A percentile compares a stretch with the other conserved stretches of the same genome.
phyloP scores from a whole-genome alignment of 169 alveolate genomes.

The Amoebophrya sp. region DNA sequence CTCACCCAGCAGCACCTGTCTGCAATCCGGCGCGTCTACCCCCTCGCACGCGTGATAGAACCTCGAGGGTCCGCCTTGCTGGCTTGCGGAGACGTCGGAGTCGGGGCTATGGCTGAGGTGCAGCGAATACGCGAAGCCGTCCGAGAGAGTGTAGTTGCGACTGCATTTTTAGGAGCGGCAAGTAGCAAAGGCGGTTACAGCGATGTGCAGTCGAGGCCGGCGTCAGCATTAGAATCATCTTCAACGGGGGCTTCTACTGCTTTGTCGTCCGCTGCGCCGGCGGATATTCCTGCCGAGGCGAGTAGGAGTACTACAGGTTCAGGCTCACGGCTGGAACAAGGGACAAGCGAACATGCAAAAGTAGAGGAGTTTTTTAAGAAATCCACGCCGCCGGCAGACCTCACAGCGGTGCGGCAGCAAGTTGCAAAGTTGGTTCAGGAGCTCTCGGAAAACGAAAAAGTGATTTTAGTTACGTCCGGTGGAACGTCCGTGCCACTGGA shows the following conservation, averaged over 20 bases:
- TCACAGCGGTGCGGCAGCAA: neutral
- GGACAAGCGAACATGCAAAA: neutral
- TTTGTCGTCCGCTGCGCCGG: too few relatives aligned
- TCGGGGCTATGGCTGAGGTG: neutral
- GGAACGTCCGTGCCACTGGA: neutral
- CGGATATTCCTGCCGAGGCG: neutral
- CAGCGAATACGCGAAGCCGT: neutral
- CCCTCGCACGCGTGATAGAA: neutral
- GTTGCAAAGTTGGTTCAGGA: neutral
- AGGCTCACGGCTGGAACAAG: neutral
- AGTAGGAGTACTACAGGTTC: neutral
- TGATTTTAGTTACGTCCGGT: neutral
- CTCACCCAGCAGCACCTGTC: constrained; percentile 66
- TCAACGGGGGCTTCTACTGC: too few relatives aligned
- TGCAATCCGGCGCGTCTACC: neutral
- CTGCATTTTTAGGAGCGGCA: neutral
- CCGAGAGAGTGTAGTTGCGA: neutral
- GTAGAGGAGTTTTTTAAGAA: neutral
- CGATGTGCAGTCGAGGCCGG: neutral
- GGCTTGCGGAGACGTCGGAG: neutral
- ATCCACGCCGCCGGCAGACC: neutral
- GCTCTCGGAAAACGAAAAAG: neutral
- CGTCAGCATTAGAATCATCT: neutral
- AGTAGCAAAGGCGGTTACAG: neutral
- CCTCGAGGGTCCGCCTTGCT: neutral